Evolutionary conservation across 1,284 basidiomycete species (phyloP).

Genomic region (Agaricales sp.): DNA sequence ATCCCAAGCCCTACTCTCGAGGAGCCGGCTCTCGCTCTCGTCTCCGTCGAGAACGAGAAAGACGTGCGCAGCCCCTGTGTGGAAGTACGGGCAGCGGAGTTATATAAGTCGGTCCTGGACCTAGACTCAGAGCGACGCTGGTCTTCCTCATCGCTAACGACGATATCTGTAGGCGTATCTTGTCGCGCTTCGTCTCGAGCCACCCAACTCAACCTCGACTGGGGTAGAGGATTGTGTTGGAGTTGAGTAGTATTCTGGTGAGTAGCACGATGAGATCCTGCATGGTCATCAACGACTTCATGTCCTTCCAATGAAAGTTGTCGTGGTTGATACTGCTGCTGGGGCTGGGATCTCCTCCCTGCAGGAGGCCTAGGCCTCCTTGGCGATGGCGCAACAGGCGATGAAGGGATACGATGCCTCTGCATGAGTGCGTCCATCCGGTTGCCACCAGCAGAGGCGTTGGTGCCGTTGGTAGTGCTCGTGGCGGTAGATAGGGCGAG

Average conservation of each 20-base stretch:
- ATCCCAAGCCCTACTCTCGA: too few species aligned
- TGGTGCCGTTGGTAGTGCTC: constrained; percentile 9
- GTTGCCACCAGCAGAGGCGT: constrained; percentile 11
- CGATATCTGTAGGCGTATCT: too few species aligned
- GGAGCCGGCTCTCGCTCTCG: too few species aligned
- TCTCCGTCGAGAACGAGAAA: constrained; percentile 10
- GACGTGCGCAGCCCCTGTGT: too few species aligned
- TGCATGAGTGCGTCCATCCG: constrained; percentile 35
- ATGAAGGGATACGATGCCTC: constrained; percentile 51
- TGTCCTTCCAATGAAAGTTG: constrained; percentile 16
- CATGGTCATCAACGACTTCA: constrained; percentile 16
- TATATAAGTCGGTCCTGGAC: constrained; percentile 1
- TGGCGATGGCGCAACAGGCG: constrained; percentile 42
- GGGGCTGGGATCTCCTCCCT: constrained; percentile 21
- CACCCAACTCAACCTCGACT: too few species aligned
- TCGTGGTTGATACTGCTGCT: constrained; percentile 14
- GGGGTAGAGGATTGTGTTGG: not conserved
- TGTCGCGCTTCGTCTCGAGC: too few species aligned
- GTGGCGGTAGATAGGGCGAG: constrained; percentile 11
- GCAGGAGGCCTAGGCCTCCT: constrained; percentile 45
- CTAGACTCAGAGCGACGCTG: not conserved
- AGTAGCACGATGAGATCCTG: not conserved
- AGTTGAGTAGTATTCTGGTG: not conserved
- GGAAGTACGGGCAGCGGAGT: too few species aligned
- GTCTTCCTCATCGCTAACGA: too few species aligned